These are phyloP conservation scores for Mesembryanthemum crystallinum DNA, from an alignment of 148 eudicot species.

Conservation along the genomic window DNA sequence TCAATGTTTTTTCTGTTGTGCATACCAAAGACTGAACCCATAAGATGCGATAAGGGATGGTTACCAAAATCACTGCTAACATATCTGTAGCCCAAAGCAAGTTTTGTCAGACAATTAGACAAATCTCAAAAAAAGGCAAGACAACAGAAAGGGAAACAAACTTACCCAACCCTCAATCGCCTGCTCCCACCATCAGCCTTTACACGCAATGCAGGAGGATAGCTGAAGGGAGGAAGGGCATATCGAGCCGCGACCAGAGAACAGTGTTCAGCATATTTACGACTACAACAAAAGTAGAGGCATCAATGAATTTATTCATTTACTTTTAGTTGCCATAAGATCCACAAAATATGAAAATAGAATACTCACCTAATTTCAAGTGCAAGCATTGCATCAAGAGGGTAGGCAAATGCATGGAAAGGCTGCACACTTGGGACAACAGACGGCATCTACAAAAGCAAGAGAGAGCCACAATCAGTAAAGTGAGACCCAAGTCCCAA, in stretches of 20 bases:
- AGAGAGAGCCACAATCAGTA: constrained; percentile 1
- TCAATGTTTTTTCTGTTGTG: constrained; percentile 77
- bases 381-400: constrained; percentile 91
- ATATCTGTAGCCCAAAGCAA: constrained; percentile 51
- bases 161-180: constrained; percentile 88
- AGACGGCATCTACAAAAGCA: constrained; percentile 58
- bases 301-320: not conserved
- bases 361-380: constrained; percentile 79
- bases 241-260: constrained; percentile 80
- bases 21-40: constrained; percentile 99
- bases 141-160: not conserved
- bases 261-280: constrained; percentile 92
- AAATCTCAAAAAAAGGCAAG: constrained; percentile 3
- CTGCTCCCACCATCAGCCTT: constrained; percentile 61
- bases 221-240: constrained; percentile 72
- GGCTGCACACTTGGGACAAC: constrained; percentile 96
- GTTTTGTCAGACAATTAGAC: constrained; percentile 1
- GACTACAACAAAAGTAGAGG: constrained; percentile 39
- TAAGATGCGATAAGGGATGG: constrained; percentile 93
- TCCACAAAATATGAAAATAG: constrained; percentile 6
- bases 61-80: constrained; percentile 99
- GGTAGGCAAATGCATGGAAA: constrained; percentile 97
- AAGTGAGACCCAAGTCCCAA: not conserved
- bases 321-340: not conserved
- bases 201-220: constrained; percentile 65